These are phyloP conservation scores for Talaromyces sp. DNA, from an alignment of 2,329 filamentous ascomycete species.

Conservation along the genomic window DNA sequence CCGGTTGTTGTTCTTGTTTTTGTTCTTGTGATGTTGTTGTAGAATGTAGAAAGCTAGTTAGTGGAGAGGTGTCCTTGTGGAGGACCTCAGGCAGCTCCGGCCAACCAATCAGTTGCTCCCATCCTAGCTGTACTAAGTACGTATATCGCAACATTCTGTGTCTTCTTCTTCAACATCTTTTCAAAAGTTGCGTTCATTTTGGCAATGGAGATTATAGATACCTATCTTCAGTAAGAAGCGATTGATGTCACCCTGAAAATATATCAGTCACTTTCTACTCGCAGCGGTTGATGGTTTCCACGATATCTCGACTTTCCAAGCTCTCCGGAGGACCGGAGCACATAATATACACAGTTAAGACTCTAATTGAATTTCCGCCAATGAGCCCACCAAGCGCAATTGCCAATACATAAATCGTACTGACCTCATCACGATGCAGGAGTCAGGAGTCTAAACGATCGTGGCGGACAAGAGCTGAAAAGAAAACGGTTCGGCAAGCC, in stretches of 20 bases:
- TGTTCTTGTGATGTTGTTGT: not conserved
- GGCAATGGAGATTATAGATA: not conserved
- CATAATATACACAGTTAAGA: not conserved
- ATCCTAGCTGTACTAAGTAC: not conserved
- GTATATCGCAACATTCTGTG: not conserved
- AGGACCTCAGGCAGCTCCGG: not conserved
- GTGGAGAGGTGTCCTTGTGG: conserved; percentile 18
- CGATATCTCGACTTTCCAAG: not conserved
- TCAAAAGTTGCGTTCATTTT: not conserved
- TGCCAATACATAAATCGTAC: not conserved
- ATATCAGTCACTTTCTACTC: not conserved
- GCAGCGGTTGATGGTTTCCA: not conserved
- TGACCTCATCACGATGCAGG: conserved; percentile 5
- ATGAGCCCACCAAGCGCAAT: not conserved
- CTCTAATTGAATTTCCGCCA: conserved; percentile 4
- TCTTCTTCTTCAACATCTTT: not conserved
- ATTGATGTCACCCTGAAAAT: not conserved
- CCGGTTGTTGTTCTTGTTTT: not conserved
- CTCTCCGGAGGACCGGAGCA: not conserved
- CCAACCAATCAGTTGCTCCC: conserved; percentile 9
- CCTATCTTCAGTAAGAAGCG: not conserved
- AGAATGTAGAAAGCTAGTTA: not conserved
- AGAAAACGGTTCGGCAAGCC: not conserved
- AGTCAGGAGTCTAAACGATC: not conserved
- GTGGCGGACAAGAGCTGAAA: conserved; percentile 13